Percentiles rank a stretch among this genome's conserved stretches.
Evolutionary conservation across 108 stramenopile genomes (phyloP).

Genomic region (Cylindrotheca fusiformis): DNA sequence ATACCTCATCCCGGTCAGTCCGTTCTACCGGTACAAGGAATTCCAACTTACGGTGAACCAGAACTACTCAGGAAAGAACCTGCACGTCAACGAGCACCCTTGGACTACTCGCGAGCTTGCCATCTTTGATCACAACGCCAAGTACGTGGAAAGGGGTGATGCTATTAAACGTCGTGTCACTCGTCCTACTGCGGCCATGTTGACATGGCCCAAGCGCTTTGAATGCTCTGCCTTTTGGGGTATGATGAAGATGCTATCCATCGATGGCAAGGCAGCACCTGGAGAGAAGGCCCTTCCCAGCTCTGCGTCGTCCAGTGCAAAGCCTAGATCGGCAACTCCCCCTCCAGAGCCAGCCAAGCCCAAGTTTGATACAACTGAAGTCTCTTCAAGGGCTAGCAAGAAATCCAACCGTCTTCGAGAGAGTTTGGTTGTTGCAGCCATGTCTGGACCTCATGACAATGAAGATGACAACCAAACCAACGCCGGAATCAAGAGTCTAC

Average conservation of each 20-base stretch:
- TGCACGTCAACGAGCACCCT: conserved; percentile 8
- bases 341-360: background rate
- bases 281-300: background rate
- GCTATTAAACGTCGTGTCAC: conserved; percentile 2
- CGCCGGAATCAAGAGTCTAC: background rate
- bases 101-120: conserved; percentile 6
- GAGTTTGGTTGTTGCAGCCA: conserved; percentile 9
- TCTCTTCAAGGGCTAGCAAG: background rate
- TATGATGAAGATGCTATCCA: conserved; percentile 11
- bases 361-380: conserved; percentile 4
- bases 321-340: background rate
- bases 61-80: conserved; percentile 4
- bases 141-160: conserved; percentile 4
- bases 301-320: background rate
- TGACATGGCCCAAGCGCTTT: conserved; percentile 16
- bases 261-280: conserved; percentile 18
- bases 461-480: background rate
- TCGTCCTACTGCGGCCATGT: conserved; percentile 10
- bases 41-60: background rate
- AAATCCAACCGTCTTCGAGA: conserved; percentile 8
- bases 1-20: background rate
- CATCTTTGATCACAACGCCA: conserved; percentile 10
- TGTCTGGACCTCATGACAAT: conserved; percentile 4
- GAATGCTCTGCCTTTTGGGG: conserved; percentile 23
- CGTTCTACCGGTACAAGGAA: conserved; percentile 6